A percentile compares a stretch with the other conserved stretches of the same genome.
phyloP scores from a whole-genome alignment of 148 eudicot genomes.

The Vaccinium macrocarpon region DNA sequence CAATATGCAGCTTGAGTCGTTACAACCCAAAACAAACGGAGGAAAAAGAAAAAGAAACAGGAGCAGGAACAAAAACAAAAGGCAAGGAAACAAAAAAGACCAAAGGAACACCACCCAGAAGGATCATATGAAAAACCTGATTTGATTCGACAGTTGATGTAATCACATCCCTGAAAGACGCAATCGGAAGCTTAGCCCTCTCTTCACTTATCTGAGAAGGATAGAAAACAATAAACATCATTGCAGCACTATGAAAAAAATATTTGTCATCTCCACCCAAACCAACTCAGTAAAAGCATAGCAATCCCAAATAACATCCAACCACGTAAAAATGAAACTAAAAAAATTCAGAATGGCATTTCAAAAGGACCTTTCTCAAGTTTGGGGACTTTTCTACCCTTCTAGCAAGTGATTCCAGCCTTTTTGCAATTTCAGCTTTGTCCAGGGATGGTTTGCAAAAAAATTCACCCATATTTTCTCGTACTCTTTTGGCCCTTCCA shows the following conservation, averaged over 20 bases:
- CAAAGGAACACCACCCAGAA: background rate
- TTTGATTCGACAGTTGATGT: constrained; percentile 57
- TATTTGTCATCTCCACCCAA: background rate
- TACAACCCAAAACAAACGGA: background rate
- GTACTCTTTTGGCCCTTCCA: constrained; percentile 26
- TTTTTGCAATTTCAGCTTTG: constrained; percentile 47
- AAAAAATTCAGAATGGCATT: constrained; percentile 9
- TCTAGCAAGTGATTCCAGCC: constrained; percentile 40
- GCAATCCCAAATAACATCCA: background rate
- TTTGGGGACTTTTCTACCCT: constrained; percentile 32
- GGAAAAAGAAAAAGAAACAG: background rate
- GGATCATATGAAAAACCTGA: constrained; percentile 55
- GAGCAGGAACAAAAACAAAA: background rate
- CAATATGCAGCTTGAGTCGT: background rate
- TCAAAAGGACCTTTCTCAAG: constrained; percentile 56
- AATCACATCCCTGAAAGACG: constrained; percentile 64
- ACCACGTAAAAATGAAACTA: background rate
- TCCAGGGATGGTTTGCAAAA: constrained; percentile 48
- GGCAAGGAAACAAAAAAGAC: background rate
- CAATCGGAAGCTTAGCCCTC: constrained; percentile 88
- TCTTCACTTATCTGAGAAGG: constrained; percentile 50
- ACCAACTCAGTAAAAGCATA: background rate
- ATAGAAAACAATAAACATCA: constrained; percentile 15
- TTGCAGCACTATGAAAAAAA: background rate
- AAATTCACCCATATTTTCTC: constrained; percentile 38